These are phyloP conservation scores for Halophytophthora polymorphica DNA, from an alignment of 352 stramenopile species.

Conservation along the genomic window DNA sequence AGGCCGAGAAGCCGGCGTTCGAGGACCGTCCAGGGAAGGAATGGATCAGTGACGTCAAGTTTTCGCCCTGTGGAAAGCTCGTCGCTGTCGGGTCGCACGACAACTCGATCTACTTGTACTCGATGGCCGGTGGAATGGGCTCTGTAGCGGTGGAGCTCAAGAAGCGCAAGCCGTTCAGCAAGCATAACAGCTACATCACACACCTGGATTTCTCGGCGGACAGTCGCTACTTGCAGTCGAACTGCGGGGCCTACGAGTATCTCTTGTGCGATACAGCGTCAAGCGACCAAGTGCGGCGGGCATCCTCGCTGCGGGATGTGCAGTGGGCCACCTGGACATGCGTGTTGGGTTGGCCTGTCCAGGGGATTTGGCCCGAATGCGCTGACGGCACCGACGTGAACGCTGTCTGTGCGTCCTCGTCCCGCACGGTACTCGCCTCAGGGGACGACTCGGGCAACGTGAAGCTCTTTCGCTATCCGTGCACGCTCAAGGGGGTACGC, in stretches of 20 bases:
- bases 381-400: conserved; percentile 86
- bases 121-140: conserved; percentile 17
- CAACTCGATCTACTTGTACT: conserved; percentile 68
- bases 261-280: conserved; percentile 83
- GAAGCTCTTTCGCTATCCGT: conserved; percentile 89
- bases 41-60: conserved; percentile 81
- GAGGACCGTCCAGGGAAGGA: conserved; percentile 66
- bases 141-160: conserved; percentile 25
- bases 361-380: conserved; percentile 88
- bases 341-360: conserved; percentile 86
- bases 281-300: conserved; percentile 84
- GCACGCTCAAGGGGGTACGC: conserved; percentile 60
- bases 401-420: conserved; percentile 61
- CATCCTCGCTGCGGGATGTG: conserved; percentile 69
- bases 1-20: conserved; percentile 31
- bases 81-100: conserved; percentile 73
- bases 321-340: conserved; percentile 91
- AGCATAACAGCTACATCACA: conserved; percentile 82
- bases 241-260: conserved; percentile 89
- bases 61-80: conserved; percentile 44
- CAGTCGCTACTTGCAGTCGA: conserved; percentile 64
- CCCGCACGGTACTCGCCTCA: conserved; percentile 66
- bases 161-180: conserved; percentile 71
- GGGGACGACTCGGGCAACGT: conserved; percentile 79
- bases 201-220: conserved; percentile 83